Conservation (phyloP, 257 asterid species). For the Haberlea rhodopensis region DNA sequence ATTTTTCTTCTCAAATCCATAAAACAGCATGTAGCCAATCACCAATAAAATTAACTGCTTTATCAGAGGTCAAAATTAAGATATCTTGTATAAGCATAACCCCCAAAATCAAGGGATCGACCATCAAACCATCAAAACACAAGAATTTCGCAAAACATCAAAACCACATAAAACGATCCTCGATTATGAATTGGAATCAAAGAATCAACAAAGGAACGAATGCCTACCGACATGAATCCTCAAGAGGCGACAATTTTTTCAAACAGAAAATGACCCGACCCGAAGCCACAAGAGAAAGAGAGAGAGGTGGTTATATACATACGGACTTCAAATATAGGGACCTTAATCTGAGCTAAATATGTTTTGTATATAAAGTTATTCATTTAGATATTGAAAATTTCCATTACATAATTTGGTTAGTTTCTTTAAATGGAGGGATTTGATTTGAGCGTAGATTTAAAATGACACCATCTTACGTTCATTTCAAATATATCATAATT, state of each 20-base stretch:
- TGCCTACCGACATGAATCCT: conserved; percentile 81
- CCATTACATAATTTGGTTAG: too few relatives aligned
- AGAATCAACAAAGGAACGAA: conserved; percentile 19
- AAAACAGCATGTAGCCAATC: conserved; percentile 24
- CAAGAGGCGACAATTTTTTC: conserved; percentile 18
- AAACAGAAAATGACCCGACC: conserved; percentile 30
- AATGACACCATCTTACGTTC: too few relatives aligned
- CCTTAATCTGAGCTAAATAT: too few relatives aligned
- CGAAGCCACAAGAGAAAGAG: conserved; percentile 25
- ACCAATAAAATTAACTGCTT: conserved; percentile 9
- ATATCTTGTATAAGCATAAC: conserved; percentile 6
- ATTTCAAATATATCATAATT: too few relatives aligned
- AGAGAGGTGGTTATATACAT: too few relatives aligned
- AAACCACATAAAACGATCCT: conserved; percentile 5
- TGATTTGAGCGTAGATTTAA: too few relatives aligned
- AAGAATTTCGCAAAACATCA: conserved; percentile 15
- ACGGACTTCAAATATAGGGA: too few relatives aligned
- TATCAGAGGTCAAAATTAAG: conserved; percentile 6
- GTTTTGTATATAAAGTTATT: too few relatives aligned
- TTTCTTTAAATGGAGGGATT: too few relatives aligned
- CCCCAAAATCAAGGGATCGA: conserved; percentile 28
- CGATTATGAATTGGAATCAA: conserved; percentile 18
- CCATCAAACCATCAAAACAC: conserved; percentile 23
- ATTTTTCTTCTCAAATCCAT: conserved; percentile 6
- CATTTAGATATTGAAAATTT: too few relatives aligned